Evolutionary conservation across 192 early-diverging fungal genomes (phyloP).

Genomic region (Ambispora gerdemannii): DNA sequence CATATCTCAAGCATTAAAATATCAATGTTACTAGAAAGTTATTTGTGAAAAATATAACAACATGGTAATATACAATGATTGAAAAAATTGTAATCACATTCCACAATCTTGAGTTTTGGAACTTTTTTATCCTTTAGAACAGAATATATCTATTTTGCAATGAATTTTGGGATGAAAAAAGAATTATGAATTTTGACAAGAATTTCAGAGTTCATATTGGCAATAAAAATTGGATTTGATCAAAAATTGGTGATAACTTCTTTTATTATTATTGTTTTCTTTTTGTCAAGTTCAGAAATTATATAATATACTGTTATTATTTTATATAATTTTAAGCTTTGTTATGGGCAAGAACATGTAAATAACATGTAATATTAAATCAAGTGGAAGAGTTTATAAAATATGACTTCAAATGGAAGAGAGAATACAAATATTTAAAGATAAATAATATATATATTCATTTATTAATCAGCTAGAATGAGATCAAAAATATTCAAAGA

Average conservation of each 20-base stretch:
- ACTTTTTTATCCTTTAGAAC: not conserved
- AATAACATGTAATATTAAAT: too few species aligned
- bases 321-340: too few species aligned
- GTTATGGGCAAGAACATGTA: too few species aligned
- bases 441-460: too few species aligned
- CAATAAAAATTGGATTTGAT: not conserved
- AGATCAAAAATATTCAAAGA: too few species aligned
- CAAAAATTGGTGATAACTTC: not conserved
- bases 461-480: too few species aligned
- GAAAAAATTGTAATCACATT: conserved; percentile 1
- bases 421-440: too few species aligned
- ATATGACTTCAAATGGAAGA: too few species aligned
- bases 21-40: not conserved
- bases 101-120: not conserved
- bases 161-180: not conserved
- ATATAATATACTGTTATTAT: too few species aligned
- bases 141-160: not conserved
- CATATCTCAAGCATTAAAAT: conserved; percentile 4
- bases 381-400: too few species aligned
- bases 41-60: not conserved
- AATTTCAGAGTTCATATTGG: not conserved
- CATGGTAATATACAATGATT: not conserved
- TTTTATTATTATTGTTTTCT: not conserved
- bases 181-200: not conserved
- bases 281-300: not conserved